Conservation (phyloP, 1,284 basidiomycete species). For the Golubevia sp. region DNA sequence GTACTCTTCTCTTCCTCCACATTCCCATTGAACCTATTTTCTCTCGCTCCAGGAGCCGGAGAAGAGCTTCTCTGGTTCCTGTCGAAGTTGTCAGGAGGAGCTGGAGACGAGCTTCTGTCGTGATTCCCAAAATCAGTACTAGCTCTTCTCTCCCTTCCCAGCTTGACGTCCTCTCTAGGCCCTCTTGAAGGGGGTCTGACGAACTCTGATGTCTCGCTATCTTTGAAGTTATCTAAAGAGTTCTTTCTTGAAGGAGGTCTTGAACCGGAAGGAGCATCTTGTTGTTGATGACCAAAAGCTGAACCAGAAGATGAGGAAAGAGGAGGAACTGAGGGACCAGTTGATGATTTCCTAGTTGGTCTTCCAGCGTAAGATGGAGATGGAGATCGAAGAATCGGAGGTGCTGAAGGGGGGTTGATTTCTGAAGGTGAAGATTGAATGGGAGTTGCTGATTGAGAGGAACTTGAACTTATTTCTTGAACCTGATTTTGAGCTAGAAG, state of each 20-base stretch:
- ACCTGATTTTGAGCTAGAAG: too few species aligned
- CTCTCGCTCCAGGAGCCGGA: background rate
- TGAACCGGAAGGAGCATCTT: slow-evolving; percentile 2
- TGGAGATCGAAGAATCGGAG: too few species aligned
- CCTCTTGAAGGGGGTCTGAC: slow-evolving; percentile 13
- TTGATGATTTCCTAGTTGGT: background rate
- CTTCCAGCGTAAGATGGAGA: background rate
- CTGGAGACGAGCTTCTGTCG: background rate
- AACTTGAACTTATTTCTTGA: too few species aligned
- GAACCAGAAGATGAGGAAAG: slow-evolving; percentile 5
- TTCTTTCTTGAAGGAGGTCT: slow-evolving; percentile 3
- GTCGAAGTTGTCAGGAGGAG: background rate
- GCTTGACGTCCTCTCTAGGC: slow-evolving; percentile 8
- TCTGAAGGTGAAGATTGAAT: too few species aligned
- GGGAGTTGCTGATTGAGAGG: too few species aligned
- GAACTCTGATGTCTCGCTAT: background rate
- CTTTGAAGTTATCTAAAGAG: background rate
- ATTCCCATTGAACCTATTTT: slow-evolving; percentile 4
- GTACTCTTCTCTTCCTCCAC: too few species aligned
- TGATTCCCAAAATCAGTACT: background rate
- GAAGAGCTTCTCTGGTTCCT: background rate
- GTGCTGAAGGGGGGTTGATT: too few species aligned
- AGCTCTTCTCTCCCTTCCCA: slow-evolving; percentile 5
- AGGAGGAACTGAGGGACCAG: slow-evolving; percentile 1
- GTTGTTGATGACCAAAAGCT: slow-evolving; percentile 7